Percentiles rank a stretch among this genome's conserved stretches.
These are phyloP conservation scores for Sclerotiophoma versabilis DNA, from an alignment of 2,329 filamentous ascomycete species.

Conservation along the genomic window DNA sequence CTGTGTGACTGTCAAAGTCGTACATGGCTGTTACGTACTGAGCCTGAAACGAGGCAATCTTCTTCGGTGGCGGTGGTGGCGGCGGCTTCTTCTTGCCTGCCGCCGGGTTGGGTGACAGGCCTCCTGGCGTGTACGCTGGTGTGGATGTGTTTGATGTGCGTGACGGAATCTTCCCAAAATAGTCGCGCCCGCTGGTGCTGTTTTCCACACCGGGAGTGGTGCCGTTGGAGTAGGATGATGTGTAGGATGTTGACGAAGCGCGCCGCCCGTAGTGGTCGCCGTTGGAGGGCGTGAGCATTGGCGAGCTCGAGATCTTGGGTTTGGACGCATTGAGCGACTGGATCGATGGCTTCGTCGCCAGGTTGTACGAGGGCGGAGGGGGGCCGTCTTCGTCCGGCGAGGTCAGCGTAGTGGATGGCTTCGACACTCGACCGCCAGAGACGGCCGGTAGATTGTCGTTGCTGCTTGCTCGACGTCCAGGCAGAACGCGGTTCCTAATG, in stretches of 20 bases:
- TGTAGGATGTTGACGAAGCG: slow-evolving; percentile 41
- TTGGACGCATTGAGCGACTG: slow-evolving; percentile 44
- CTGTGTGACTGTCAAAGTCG: slow-evolving; percentile 73
- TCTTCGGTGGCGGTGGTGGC: slow-evolving; percentile 73
- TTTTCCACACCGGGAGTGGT: slow-evolving; percentile 15
- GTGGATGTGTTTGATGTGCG: slow-evolving; percentile 43
- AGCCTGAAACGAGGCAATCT: slow-evolving; percentile 57
- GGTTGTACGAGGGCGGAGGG: slow-evolving; percentile 35
- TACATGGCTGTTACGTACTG: slow-evolving; percentile 76
- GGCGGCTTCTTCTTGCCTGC: slow-evolving; percentile 75
- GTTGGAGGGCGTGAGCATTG: slow-evolving; percentile 41
- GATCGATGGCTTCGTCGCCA: slow-evolving; percentile 46
- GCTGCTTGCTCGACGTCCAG: slow-evolving; percentile 37
- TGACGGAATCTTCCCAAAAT: slow-evolving; percentile 55
- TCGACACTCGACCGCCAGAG: slow-evolving; percentile 39
- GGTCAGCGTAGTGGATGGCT: slow-evolving; percentile 34
- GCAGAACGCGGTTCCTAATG: slow-evolving; percentile 53
- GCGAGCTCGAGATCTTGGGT: slow-evolving; percentile 45
- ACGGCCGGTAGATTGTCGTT: slow-evolving; percentile 46
- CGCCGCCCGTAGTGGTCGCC: slow-evolving; percentile 41
- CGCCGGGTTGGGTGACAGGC: slow-evolving; percentile 52
- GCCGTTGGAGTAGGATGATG: slow-evolving; percentile 40
- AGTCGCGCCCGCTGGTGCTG: slow-evolving; percentile 40
- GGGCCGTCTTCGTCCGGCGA: slow-evolving; percentile 35
- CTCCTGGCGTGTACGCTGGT: slow-evolving; percentile 32